Evolutionary conservation across 2,329 filamentous ascomycete species (phyloP).

Genomic region (Fusarium redolens): DNA sequence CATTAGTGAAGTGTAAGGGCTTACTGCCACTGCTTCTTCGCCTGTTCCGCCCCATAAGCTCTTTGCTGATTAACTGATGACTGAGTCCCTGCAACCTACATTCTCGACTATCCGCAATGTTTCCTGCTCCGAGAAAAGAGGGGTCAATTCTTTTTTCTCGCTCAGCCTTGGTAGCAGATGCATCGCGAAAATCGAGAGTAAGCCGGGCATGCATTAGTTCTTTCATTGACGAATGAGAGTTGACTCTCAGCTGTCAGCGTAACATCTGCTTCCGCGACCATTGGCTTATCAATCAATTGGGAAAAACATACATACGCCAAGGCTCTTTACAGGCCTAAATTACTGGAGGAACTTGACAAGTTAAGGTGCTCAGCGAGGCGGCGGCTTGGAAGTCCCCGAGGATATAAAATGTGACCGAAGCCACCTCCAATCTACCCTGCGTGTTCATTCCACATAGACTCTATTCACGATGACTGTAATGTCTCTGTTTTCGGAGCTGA

Average conservation of each 20-base stretch:
- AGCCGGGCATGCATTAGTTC: background rate
- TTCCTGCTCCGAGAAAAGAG: background rate
- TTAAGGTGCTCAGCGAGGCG: rapidly evolving
- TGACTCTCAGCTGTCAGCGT: background rate
- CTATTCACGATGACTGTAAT: background rate
- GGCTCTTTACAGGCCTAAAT: too few relatives aligned
- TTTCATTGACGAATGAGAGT: rapidly evolving
- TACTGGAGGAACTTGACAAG: rapidly evolving
- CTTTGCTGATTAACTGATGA: too few relatives aligned
- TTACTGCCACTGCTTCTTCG: background rate
- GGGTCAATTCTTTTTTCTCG: background rate
- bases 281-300: background rate
- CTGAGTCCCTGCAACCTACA: too few relatives aligned
- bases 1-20: background rate
- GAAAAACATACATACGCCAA: background rate
- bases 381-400: rapidly evolving
- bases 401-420: background rate
- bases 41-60: too few relatives aligned
- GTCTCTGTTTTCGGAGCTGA: background rate
- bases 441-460: rapidly evolving
- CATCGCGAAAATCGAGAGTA: rapidly evolving
- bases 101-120: too few relatives aligned
- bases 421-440: rapidly evolving
- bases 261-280: background rate
- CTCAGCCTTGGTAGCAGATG: background rate